Evolutionary conservation across 2,329 filamentous ascomycete species (phyloP), one percentile per base, ranked within the genome.

Genomic region (Pyrenophora seminiperda): DNA sequence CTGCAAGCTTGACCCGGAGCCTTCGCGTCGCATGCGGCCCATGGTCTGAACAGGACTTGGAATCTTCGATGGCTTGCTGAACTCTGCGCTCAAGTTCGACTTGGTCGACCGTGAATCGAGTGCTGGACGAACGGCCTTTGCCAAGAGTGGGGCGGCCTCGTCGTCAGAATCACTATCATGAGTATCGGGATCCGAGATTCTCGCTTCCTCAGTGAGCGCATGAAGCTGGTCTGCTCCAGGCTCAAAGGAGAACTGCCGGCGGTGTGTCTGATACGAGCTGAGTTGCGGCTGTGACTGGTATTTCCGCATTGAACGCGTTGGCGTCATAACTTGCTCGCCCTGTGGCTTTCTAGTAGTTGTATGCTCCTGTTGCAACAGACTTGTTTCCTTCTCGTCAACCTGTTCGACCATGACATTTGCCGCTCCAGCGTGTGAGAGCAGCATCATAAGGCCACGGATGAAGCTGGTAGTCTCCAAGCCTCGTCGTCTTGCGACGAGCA

Each of bases 161-260:
- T 56, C 45, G 15, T 41, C 46, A 19, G 56, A 58, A 11, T 29
- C 53, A 22, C 24, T 45, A 29, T 20, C 41, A 36, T 31, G 46
- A n/a, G 43, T 40, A 13, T 45, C 31, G 9, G 30, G 38, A 18
- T 62, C 44, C 22, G 53, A 37, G 3, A 27, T 7, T 42, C 14
- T 51, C 4, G 60, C 15, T 1, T 58, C 48, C 33, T 51, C 58
- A 52, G 47, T 50, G 14, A 67, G 56, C 5, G 55, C 54, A 33
- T 47, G 58, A 5, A 63, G 42, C 30, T 65, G 53, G 48, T 78
- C 75, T 39, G 77, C 75, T 32, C 74, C 76, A 13, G 71, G 65
- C 32, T 76, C 74, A 42, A 78, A 77, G 0, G 76, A 78, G 54
- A 77, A 78, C 32, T 73, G 68, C 27, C 73, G 66, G 18, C 53